Base-by-base conservation (phyloP, 257 asterid genomes). In the Henckelia pumila region DNA sequence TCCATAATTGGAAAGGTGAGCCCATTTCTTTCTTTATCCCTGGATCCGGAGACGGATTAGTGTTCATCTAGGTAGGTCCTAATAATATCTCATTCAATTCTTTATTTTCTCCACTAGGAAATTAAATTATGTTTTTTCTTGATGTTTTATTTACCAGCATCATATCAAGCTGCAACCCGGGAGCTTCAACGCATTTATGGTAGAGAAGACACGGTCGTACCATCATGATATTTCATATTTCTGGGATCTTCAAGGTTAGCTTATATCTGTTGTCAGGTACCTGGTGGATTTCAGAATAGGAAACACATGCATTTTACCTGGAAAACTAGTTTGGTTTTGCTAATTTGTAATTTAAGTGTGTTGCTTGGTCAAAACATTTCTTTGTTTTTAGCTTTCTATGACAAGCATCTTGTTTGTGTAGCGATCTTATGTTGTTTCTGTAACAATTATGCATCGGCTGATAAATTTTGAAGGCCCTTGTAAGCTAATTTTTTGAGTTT, bases 111-210 rank as follows among this genome's bases (percentile, higher is more conserved):
- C 11, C 52, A 44, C 19, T 44, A 14, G 52, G 52, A 44, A 44
- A 44, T 44, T 14, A 44, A 44, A 44, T 44, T 14, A 44, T 44
- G 53, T 47, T 47, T 40, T 40, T 47, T 47, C 55, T 14, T 47
- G 21, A 47, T 47, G 17, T 44, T 61, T 62, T 53, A 4, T 17
- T 17, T 47, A 21, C 20, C 76, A 77, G 79, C 75, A 55, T 77
- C 79, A 26, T 77, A 73, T 56, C 70, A 69, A 69, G 82, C 82
- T 56, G 79, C 82, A 20, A 77, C 82, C 20, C 78, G 73, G 44
- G 78, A 77, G 74, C 82, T 77, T 65, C 82, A 73, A 63, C 72
- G 68, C 53, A 73, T 73, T 69, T 73, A 69, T 47, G 82, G 78
- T 64, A 73, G 65, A 68, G 76, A 66, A 23, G 79, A 77, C 58